Evolutionary conservation across 352 stramenopile genomes (phyloP).

Genomic region (Thalassiosira delicatula): DNA sequence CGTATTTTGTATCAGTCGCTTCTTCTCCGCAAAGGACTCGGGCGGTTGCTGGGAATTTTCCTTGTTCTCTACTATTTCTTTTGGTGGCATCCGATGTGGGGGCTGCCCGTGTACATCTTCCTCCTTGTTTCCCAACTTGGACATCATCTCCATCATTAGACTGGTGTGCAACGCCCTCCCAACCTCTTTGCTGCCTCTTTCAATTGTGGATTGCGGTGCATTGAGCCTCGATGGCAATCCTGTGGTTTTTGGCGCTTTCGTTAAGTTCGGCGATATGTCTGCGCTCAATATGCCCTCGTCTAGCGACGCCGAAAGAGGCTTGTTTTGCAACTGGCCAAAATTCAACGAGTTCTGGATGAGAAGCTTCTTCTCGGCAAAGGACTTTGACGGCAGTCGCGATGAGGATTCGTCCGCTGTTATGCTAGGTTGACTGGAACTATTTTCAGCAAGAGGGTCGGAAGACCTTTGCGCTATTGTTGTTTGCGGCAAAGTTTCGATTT

Average conservation of each 20-base stretch:
- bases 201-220: no score
- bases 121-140: constrained; percentile 14
- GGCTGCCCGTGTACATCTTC: neutral
- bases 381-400: neutral
- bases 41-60: no score
- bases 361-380: constrained; percentile 31
- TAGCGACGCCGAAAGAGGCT: neutral
- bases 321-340: constrained; percentile 13
- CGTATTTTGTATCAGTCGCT: no score
- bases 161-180: constrained; percentile 1
- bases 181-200: neutral
- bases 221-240: no score
- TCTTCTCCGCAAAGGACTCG: no score
- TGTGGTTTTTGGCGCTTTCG: neutral
- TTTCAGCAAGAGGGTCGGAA: no score
- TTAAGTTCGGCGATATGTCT: neutral
- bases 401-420: neutral
- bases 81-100: neutral
- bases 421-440: neutral
- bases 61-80: no score
- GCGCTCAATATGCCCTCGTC: no score
- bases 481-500: no score
- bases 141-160: constrained; percentile 16
- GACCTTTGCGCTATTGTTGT: constrained; percentile 3
- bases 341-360: constrained; percentile 28